Base-by-base conservation (phyloP, 306 rosid genomes). In the Rosa multiflora region DNA sequence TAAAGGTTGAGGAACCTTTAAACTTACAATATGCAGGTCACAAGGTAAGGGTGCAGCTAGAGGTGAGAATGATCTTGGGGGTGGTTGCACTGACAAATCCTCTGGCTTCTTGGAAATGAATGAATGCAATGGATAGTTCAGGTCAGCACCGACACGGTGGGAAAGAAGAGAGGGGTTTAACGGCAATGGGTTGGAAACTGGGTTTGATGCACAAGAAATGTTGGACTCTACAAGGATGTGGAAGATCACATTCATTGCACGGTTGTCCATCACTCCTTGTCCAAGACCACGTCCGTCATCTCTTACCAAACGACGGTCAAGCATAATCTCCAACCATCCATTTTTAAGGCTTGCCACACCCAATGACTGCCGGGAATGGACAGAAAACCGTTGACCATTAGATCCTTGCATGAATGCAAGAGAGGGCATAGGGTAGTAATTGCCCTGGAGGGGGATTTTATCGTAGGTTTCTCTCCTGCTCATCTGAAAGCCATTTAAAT, bases 201-300 rank as follows among this genome's bases (percentile, higher is more conserved):
- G 86, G 77, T 82, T 88, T 81, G 85, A 52, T 55, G 70, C 56
- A 55, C 91, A 43, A 40, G 99, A 95, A 80, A 93, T 74, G 76
- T 90, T 95, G 47, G 94, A 40, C 76, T 95, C 99, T 52, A 87
- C 8, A 2, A 89, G 83, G 64, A 93, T 81, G 90, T 95, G 99
- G 87, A 95, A 95, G 86, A 93, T 80, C 39, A 93, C 92, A 70
- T 91, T 93, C 92, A 91, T 82, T 14, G 87, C 88, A 15, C 93
- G 99, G 83, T 95, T 95, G 82, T 95, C 99, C 89, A 79, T 88
- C 89, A 95, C 97, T 80, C 97, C 99, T 89, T 95, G 99, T 78
- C 99, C 99, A 0, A 95, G 87, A 73, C 99, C 99, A 67, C 99
- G 98, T 8, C 97, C 99, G 55, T 95, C 99, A 21, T 95, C 99